phyloP scores from a whole-genome alignment of 2,329 filamentous ascomycete species.

The Xylariaceae sp. region DNA sequence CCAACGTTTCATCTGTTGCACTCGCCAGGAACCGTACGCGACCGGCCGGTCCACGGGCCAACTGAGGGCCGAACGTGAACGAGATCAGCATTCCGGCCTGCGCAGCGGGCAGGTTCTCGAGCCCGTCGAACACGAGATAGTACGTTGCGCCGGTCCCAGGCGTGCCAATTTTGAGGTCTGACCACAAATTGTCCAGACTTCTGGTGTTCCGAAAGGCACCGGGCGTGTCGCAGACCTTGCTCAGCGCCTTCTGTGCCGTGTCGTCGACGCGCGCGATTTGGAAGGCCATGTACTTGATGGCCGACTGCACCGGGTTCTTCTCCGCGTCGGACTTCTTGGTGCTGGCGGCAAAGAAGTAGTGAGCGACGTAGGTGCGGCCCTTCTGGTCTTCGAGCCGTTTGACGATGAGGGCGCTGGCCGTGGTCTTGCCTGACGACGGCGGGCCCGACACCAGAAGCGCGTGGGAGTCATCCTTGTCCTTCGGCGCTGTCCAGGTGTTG shows the following conservation, averaged over 20 bases:
- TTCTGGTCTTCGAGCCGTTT: constrained; percentile 18
- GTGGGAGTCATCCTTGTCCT: constrained; percentile 9
- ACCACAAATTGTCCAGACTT: constrained; percentile 12
- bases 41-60: constrained; percentile 5
- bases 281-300: constrained; percentile 21
- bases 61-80: constrained; percentile 8
- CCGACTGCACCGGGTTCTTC: constrained; percentile 13
- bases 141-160: constrained; percentile 11
- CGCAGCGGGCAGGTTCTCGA: constrained; percentile 15
- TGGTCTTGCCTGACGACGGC: constrained; percentile 17
- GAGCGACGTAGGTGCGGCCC: constrained; percentile 16
- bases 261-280: constrained; percentile 20
- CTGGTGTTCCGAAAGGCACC: constrained; percentile 4
- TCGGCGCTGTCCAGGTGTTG: constrained; percentile 6
- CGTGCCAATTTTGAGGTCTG: constrained; percentile 13
- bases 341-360: constrained; percentile 19
- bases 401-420: constrained; percentile 13
- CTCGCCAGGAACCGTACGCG: constrained; percentile 14
- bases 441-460: constrained; percentile 16
- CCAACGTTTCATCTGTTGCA: constrained; percentile 10
- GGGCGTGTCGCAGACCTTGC: constrained; percentile 13
- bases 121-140: constrained; percentile 18
- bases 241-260: constrained; percentile 11
- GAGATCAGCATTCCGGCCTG: constrained; percentile 8
- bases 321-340: constrained; percentile 15